phyloP scores from a whole-genome alignment of 1,139 yeast species.

The Debaryomyces nepalensis region DNA sequence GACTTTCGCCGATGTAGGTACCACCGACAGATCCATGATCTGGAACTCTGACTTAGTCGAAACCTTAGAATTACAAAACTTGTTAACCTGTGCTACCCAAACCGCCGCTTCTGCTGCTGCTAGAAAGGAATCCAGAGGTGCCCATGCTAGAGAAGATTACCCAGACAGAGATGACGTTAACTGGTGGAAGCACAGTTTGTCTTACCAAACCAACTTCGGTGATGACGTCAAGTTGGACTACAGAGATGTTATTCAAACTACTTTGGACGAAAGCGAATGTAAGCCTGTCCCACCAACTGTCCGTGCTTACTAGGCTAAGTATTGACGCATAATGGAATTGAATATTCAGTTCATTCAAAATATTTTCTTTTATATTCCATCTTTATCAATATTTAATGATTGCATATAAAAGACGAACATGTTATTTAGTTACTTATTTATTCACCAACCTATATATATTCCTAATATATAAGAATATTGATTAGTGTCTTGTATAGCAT shows the following conservation, averaged over 20 bases:
- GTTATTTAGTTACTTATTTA: slow-evolving; percentile 9
- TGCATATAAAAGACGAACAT: slow-evolving; percentile 3
- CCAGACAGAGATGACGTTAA: slow-evolving; percentile 93
- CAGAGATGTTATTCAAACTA: slow-evolving; percentile 82
- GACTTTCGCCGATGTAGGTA: slow-evolving; percentile 68
- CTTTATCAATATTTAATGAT: not conserved
- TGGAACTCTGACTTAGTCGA: slow-evolving; percentile 98
- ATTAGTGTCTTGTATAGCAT: no score
- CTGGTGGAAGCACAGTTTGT: slow-evolving; percentile 98
- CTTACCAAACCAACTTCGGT: slow-evolving; percentile 82
- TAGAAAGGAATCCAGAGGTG: slow-evolving; percentile 98
- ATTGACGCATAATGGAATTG: slow-evolving; percentile 6
- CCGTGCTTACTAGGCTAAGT: slow-evolving; percentile 71
- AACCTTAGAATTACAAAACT: slow-evolving; percentile 94
- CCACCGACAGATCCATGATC: slow-evolving; percentile 95
- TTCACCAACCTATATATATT: slow-evolving; percentile 1
- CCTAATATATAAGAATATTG: not conserved
- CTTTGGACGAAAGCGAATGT: slow-evolving; percentile 91
- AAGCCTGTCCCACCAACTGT: slow-evolving; percentile 95
- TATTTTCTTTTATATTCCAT: slow-evolving; percentile 4
- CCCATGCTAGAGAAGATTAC: slow-evolving; percentile 98
- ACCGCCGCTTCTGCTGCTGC: slow-evolving; percentile 94
- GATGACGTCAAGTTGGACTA: slow-evolving; percentile 75
- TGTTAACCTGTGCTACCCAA: slow-evolving; percentile 96
- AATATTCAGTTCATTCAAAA: slow-evolving; percentile 5